Evolutionary conservation across 1,284 basidiomycete species (phyloP).

Genomic region (Anthracocystis panici-leucophaei): DNA sequence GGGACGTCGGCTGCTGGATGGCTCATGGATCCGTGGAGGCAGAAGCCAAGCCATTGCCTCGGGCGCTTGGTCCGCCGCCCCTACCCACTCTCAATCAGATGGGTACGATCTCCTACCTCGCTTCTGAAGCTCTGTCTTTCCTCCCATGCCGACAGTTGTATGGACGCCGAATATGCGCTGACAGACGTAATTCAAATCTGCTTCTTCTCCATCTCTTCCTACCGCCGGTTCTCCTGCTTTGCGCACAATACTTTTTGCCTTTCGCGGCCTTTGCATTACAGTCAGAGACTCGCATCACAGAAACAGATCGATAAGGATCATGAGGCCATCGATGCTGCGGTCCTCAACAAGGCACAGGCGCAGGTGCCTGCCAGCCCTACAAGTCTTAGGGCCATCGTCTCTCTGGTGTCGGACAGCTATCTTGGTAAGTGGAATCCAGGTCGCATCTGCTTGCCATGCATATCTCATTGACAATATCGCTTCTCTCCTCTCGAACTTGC

Average conservation of each 20-base stretch:
- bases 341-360: neutral
- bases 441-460: neutral
- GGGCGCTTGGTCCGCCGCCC: conserved; percentile 58
- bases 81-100: conserved; percentile 17
- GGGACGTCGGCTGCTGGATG: conserved; percentile 30
- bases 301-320: conserved; percentile 1
- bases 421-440: conserved; percentile 33
- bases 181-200: neutral
- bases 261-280: neutral
- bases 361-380: conserved; percentile 18
- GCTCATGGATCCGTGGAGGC: conserved; percentile 56
- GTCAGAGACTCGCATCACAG: conserved; percentile 1
- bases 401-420: conserved; percentile 50
- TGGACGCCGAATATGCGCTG: neutral
- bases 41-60: conserved; percentile 42
- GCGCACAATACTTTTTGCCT: neutral
- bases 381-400: conserved; percentile 35
- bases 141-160: neutral
- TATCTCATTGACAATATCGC: neutral
- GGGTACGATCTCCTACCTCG: conserved; percentile 49
- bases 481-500: neutral
- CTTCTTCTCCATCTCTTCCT: neutral
- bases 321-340: conserved; percentile 8
- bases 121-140: conserved; percentile 3
- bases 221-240: too few relatives aligned